Conservation (phyloP, 768 basidiomycete species). For the Tulasnella sp. region DNA sequence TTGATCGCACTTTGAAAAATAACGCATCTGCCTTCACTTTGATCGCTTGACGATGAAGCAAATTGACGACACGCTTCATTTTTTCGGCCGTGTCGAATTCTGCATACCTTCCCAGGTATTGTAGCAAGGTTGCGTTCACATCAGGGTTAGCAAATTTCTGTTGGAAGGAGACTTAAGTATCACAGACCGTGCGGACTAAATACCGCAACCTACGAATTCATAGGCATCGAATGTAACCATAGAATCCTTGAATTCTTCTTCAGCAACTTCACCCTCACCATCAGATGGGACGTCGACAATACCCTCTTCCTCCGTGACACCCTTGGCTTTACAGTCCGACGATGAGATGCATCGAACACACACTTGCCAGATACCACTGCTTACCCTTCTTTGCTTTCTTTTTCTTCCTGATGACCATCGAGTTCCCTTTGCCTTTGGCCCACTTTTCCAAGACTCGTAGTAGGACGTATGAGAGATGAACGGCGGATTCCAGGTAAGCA, state of each 20-base stretch:
- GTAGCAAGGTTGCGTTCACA: constrained; percentile 69
- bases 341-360: not conserved
- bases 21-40: constrained; percentile 85
- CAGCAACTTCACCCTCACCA: constrained; percentile 41
- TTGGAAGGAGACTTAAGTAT: not conserved
- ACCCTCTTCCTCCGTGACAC: constrained; percentile 34
- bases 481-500: constrained; percentile 71
- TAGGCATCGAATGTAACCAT: constrained; percentile 87
- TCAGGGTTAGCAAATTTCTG: constrained; percentile 87
- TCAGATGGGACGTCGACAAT: constrained; percentile 61
- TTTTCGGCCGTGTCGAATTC: constrained; percentile 67
- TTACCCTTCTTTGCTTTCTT: constrained; percentile 35
- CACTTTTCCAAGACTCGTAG: constrained; percentile 82
- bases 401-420: constrained; percentile 64
- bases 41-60: constrained; percentile 86
- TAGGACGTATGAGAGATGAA: constrained; percentile 75
- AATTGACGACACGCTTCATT: constrained; percentile 78
- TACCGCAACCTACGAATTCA: constrained; percentile 51
- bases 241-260: constrained; percentile 64
- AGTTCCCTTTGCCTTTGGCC: constrained; percentile 56
- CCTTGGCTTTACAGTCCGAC: constrained; percentile 10
- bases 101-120: constrained; percentile 71
- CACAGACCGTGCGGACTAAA: not conserved
- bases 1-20: constrained; percentile 72
- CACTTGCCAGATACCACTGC: not conserved